Base-by-base conservation (phyloP, 2,329 filamentous ascomycete species). In the Amesomyces nigricolor region DNA sequence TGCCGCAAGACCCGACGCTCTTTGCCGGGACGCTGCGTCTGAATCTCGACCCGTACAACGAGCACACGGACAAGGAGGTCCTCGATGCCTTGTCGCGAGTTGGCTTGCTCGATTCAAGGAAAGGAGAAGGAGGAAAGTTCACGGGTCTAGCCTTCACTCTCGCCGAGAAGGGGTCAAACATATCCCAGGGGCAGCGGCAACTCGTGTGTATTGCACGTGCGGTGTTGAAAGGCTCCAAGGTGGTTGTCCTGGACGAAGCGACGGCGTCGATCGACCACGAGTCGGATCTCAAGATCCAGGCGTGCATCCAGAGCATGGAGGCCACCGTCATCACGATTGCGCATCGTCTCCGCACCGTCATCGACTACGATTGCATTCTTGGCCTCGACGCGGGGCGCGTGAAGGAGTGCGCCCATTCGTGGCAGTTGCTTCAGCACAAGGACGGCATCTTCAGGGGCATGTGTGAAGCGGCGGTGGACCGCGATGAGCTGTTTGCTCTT, bases 341-440 rank as follows among this genome's bases (percentile, higher is more conserved):
- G 13, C 62, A 64, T 46, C 56, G 62, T n/a, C 57, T 64, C 11
- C 56, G 59, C 17, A 58, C 56, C 13, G 52, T 63, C 30, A 50
- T 56, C 29, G 50, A 59, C 29, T 66, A 64, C 19, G 63, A 66
- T 54, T 51, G 51, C 10, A 51, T 58, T 13, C 8, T 54, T 19
- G 45, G 42, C 37, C 47, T 57, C 10, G 55, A 57, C 26, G 37
- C 32, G 37, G 51, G 55, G 42, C 35, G 30, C 9, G 37, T 57
- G 17, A 53, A 46, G 47, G 51, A 57, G 55, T 53, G 47, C 30
- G 50, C 54, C 46, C 55, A 53, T 29, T 53, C 55, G 37, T 57
- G 54, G 47, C 39, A 54, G 44, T 38, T 54, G 38, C 40, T 50
- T 16, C 39, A 47, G 52, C 30, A 32, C 42, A 55, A 55, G 43